A percentile compares a stretch with the other conserved stretches of the same genome.
phyloP scores from a whole-genome alignment of 257 asterid species.

The Henckelia pumila region DNA sequence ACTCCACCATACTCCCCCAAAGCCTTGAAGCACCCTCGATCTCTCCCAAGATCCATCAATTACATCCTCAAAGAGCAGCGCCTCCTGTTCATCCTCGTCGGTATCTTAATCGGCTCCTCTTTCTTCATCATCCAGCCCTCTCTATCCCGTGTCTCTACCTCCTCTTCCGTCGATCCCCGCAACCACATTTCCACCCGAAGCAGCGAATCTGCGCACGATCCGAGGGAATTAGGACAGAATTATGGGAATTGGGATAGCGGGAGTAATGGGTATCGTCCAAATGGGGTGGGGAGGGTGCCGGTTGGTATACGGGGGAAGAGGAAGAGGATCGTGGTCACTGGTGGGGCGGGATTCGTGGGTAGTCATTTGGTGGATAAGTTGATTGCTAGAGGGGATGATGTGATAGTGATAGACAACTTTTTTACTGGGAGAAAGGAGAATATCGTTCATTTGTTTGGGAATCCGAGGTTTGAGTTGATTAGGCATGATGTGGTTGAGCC shows the following conservation, averaged over 20 bases:
- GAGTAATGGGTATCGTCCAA: slow-evolving; percentile 26
- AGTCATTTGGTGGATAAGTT: slow-evolving; percentile 79
- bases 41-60: slow-evolving; percentile 63
- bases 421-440: slow-evolving; percentile 77
- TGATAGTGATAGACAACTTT: slow-evolving; percentile 69
- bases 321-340: slow-evolving; percentile 68
- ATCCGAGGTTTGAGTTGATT: slow-evolving; percentile 67
- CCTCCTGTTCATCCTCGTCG: slow-evolving; percentile 64
- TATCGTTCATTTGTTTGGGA: slow-evolving; percentile 68
- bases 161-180: slow-evolving; percentile 30
- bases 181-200: slow-evolving; percentile 20
- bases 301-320: slow-evolving; percentile 57
- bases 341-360: slow-evolving; percentile 81
- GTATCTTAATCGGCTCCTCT: slow-evolving; percentile 60
- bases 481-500: slow-evolving; percentile 80
- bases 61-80: slow-evolving; percentile 71
- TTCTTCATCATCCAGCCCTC: slow-evolving; percentile 65
- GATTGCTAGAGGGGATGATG: slow-evolving; percentile 72
- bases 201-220: slow-evolving; percentile 27
- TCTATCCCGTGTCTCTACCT: slow-evolving; percentile 28
- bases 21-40: slow-evolving; percentile 59
- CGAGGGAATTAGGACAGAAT: neutral
- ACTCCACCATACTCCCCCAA: slow-evolving; percentile 64
- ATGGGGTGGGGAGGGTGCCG: slow-evolving; percentile 63
- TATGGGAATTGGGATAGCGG: neutral